Evolutionary conservation across 352 stramenopile species (phyloP).

Genomic region (Phytopythium chamaehyphon): DNA sequence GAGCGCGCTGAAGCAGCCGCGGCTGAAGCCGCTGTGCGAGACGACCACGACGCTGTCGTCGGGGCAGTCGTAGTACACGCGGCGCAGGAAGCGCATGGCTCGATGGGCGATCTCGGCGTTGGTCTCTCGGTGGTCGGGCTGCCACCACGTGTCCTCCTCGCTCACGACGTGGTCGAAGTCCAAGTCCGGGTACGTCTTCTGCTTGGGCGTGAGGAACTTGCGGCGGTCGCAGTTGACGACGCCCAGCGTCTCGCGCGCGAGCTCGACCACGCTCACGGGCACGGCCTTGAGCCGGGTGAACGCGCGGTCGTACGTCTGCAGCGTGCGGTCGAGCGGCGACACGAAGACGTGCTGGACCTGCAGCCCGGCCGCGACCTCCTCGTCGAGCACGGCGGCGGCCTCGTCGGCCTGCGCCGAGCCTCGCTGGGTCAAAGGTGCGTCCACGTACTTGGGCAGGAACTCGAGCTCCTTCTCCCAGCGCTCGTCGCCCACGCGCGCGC

Average conservation of each 20-base stretch:
- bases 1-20: constrained; percentile 51
- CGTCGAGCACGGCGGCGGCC: constrained; percentile 29
- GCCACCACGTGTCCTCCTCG: constrained; percentile 57
- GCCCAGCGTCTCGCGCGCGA: constrained; percentile 57
- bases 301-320: constrained; percentile 52
- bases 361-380: constrained; percentile 40
- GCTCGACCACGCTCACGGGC: constrained; percentile 49
- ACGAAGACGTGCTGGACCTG: constrained; percentile 56
- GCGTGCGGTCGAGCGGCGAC: constrained; percentile 60
- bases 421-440: constrained; percentile 46
- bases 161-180: constrained; percentile 42
- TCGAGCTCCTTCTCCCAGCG: constrained; percentile 51
- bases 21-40: constrained; percentile 65
- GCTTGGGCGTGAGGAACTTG: constrained; percentile 34
- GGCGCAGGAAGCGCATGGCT: constrained; percentile 41
- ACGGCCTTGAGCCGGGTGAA: constrained; percentile 23
- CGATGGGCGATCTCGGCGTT: constrained; percentile 51
- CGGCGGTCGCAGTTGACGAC: constrained; percentile 63
- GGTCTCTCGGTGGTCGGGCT: constrained; percentile 49
- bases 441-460: constrained; percentile 45
- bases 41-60: constrained; percentile 52
- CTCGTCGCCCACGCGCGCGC: constrained; percentile 41
- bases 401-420: constrained; percentile 35
- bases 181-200: constrained; percentile 34
- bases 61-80: constrained; percentile 29